Percentiles rank a stretch among this genome's conserved stretches.
Evolutionary conservation across 1,284 basidiomycete species (phyloP).

Genomic region (Pascua guehoae): DNA sequence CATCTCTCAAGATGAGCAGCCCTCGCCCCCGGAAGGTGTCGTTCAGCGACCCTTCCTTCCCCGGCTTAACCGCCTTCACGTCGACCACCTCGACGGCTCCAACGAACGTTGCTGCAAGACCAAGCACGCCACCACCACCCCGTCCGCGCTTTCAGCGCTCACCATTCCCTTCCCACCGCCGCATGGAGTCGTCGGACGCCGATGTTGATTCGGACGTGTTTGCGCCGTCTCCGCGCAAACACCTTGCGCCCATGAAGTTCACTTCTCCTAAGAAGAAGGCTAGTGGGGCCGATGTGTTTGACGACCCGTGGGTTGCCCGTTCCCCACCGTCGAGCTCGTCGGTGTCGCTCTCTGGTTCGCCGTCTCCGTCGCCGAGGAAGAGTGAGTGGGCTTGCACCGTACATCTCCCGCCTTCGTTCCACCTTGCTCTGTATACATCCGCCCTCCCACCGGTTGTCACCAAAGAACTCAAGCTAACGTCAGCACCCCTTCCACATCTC

Average conservation of each 20-base stretch:
- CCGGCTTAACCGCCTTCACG: background rate
- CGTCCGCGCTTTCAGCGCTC: constrained; percentile 1
- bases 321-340: no score
- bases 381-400: background rate
- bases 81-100: background rate
- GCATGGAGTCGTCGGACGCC: no score
- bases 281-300: no score
- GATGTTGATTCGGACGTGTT: no score
- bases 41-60: background rate
- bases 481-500: constrained; percentile 6
- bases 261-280: no score
- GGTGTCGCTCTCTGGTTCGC: background rate
- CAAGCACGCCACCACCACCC: background rate
- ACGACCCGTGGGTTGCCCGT: no score
- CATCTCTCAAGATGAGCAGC: no score
- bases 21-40: constrained; percentile 9
- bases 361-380: background rate
- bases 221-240: no score
- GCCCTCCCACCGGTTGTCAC: background rate
- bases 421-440: no score
- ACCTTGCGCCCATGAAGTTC: no score
- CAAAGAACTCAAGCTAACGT: no score
- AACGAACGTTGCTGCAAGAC: background rate
- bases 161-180: background rate
- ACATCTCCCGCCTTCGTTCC: no score